These are phyloP conservation scores for Tuber calosporum DNA, from an alignment of 495 filamentous ascomycete genomes.

Conservation along the genomic window DNA sequence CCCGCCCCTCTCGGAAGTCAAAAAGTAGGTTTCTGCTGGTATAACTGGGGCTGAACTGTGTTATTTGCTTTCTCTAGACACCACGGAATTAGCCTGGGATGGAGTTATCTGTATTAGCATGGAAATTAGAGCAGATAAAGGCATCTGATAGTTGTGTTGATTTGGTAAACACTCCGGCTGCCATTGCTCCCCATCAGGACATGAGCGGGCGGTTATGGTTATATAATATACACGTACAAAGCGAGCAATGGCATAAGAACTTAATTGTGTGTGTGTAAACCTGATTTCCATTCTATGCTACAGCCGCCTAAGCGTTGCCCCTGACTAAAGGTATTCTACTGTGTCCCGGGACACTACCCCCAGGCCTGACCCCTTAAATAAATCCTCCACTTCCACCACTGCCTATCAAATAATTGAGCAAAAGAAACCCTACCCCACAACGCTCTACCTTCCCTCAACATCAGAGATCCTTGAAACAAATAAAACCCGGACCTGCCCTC, in stretches of 20 bases:
- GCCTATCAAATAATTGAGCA: too few relatives aligned
- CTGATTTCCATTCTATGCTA: too few relatives aligned
- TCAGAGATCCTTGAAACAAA: too few relatives aligned
- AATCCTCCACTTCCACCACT: too few relatives aligned
- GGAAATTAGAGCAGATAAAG: not conserved
- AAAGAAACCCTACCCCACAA: too few relatives aligned
- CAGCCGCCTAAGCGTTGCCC: too few relatives aligned
- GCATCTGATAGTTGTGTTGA: not conserved
- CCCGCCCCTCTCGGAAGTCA: slow-evolving; percentile 15
- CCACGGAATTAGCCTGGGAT: slow-evolving; percentile 4
- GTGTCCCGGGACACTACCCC: too few relatives aligned
- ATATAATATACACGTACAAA: not conserved
- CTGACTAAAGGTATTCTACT: too few relatives aligned
- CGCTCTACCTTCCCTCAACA: too few relatives aligned
- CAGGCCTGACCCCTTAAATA: too few relatives aligned
- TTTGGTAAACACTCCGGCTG: not conserved
- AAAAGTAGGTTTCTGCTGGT: not conserved
- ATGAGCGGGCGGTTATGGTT: not conserved
- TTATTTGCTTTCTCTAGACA: not conserved
- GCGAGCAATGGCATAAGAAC: not conserved
- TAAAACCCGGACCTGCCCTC: too few relatives aligned
- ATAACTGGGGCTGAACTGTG: not conserved
- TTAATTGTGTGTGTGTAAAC: not conserved
- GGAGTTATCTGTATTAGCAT: slow-evolving; percentile 6
- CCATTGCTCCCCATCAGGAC: not conserved